A percentile compares a stretch with the other conserved stretches of the same genome.
These are phyloP conservation scores for Taxawa tesnikishii DNA, from an alignment of 2,329 filamentous ascomycete species.

Conservation along the genomic window DNA sequence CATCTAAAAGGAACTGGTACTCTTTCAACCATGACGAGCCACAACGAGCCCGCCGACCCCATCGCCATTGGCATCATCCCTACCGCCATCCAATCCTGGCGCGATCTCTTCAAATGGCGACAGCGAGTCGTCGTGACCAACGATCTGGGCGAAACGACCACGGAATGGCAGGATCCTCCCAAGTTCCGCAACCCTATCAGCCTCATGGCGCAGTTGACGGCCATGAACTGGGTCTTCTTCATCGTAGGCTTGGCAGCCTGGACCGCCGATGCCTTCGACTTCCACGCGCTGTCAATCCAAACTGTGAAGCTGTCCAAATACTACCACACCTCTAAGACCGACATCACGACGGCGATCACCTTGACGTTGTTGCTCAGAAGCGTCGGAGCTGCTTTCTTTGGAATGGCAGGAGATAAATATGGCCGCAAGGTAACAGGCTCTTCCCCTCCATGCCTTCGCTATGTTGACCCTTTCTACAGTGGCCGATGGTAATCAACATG, in stretches of 20 bases:
- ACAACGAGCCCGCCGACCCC: slow-evolving; percentile 48
- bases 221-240: slow-evolving; percentile 62
- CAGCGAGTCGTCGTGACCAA: slow-evolving; percentile 58
- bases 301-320: slow-evolving; percentile 55
- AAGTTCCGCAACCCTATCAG: slow-evolving; percentile 59
- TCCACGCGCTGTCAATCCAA: slow-evolving; percentile 69
- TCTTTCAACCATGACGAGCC: slow-evolving; percentile 12
- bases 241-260: slow-evolving; percentile 62
- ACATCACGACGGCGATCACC: slow-evolving; percentile 64
- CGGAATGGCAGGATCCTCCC: slow-evolving; percentile 57
- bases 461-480: slow-evolving; percentile 25
- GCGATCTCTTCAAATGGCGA: slow-evolving; percentile 61
- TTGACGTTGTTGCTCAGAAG: slow-evolving; percentile 61
- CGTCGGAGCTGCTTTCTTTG: slow-evolving; percentile 63
- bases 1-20: too few species aligned
- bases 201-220: slow-evolving; percentile 51
- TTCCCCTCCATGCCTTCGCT: slow-evolving; percentile 19
- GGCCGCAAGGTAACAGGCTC: slow-evolving; percentile 76
- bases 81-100: slow-evolving; percentile 51
- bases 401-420: slow-evolving; percentile 64
- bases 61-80: slow-evolving; percentile 52
- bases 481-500: slow-evolving; percentile 73
- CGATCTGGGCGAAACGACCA: slow-evolving; percentile 49
- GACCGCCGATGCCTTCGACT: slow-evolving; percentile 76
- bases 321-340: slow-evolving; percentile 49